Evolutionary conservation across 495 filamentous ascomycete species (phyloP).

Genomic region (Talaromyces adpressus): DNA sequence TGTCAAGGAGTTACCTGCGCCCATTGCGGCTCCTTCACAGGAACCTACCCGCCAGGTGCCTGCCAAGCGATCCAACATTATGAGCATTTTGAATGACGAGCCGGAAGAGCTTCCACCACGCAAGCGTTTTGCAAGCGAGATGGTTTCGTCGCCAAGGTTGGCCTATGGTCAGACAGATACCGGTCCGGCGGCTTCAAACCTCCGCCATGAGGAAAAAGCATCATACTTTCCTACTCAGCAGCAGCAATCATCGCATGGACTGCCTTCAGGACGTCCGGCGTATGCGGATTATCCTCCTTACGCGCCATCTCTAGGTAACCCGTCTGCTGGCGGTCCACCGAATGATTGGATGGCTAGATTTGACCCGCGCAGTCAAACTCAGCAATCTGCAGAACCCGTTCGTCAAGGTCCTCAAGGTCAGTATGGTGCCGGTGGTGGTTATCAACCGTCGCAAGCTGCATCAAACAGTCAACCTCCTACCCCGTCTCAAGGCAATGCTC

Average conservation of each 20-base stretch:
- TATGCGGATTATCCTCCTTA: slow-evolving; percentile 33
- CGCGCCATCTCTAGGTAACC: slow-evolving; percentile 13
- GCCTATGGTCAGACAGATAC: slow-evolving; percentile 16
- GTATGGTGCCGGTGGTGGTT: slow-evolving; percentile 17
- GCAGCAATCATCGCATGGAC: slow-evolving; percentile 1
- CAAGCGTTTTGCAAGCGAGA: slow-evolving; percentile 41
- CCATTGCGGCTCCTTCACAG: slow-evolving; percentile 32
- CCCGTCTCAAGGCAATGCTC: slow-evolving; percentile 16
- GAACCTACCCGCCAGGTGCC: slow-evolving; percentile 41
- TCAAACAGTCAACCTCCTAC: slow-evolving; percentile 27
- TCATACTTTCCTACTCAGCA: slow-evolving; percentile 7
- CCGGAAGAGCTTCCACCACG: slow-evolving; percentile 47
- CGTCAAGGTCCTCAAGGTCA: slow-evolving; percentile 25
- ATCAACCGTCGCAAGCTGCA: slow-evolving; percentile 26
- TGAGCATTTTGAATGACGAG: slow-evolving; percentile 53
- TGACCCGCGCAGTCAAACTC: slow-evolving; percentile 29
- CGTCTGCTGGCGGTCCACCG: slow-evolving; percentile 18
- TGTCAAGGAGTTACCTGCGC: slow-evolving; percentile 31
- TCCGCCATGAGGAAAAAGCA: slow-evolving; percentile 9
- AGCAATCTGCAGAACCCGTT: slow-evolving; percentile 11
- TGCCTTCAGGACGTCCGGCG: slow-evolving; percentile 12
- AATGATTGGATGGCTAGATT: slow-evolving; percentile 43
- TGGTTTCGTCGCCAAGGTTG: slow-evolving; percentile 23
- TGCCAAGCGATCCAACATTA: slow-evolving; percentile 53
- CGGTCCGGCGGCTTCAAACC: slow-evolving; percentile 6